Conservation (phyloP, 108 stramenopile genomes). For the Skeletonema potamos region DNA sequence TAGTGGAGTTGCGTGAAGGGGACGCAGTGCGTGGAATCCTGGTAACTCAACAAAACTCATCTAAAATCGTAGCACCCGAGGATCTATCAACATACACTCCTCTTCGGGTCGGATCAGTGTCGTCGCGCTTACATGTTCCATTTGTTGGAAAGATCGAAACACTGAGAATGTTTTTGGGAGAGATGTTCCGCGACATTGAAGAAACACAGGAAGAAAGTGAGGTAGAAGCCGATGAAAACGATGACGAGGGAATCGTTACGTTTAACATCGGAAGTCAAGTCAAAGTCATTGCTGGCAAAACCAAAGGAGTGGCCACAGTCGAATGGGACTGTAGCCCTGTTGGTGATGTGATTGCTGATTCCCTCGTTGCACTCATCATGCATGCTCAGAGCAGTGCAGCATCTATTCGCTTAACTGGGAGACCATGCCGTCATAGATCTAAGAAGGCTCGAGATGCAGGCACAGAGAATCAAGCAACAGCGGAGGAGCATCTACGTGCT, state of each 20-base stretch:
- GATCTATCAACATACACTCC: conserved; percentile 89
- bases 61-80: conserved; percentile 82
- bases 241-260: conserved; percentile 32
- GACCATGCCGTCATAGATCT: conserved; percentile 74
- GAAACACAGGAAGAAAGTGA: conserved; percentile 38
- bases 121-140: conserved; percentile 86
- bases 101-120: conserved; percentile 81
- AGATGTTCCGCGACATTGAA: conserved; percentile 81
- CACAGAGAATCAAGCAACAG: conserved; percentile 38
- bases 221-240: conserved; percentile 20
- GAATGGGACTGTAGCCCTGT: conserved; percentile 91
- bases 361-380: conserved; percentile 86
- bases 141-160: conserved; percentile 78
- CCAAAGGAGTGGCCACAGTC: conserved; percentile 65
- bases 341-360: conserved; percentile 93
- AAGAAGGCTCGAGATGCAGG: conserved; percentile 44
- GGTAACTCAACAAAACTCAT: conserved; percentile 84
- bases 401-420: conserved; percentile 82
- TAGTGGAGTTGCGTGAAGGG: conserved; percentile 55
- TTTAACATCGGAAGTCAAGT: conserved; percentile 71
- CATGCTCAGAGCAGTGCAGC: conserved; percentile 90
- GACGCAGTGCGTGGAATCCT: conserved; percentile 77
- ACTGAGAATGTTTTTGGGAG: conserved; percentile 70
- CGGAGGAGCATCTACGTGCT: conserved; percentile 52
- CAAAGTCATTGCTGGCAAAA: conserved; percentile 65